phyloP scores from a whole-genome alignment of 441 rosid species.

The Erodium moschatum region DNA sequence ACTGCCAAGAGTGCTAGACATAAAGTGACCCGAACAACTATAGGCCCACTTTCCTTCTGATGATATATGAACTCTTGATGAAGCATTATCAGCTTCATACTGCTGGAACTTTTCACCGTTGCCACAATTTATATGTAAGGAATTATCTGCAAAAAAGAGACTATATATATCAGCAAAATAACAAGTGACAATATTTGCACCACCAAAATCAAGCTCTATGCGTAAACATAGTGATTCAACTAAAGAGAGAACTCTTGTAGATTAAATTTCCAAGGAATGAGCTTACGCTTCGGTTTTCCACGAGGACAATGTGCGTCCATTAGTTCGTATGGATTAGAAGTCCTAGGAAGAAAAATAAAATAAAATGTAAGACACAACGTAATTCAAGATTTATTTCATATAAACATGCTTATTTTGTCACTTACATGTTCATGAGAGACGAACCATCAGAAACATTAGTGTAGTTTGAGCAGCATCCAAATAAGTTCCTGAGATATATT shows the following conservation, averaged over 20 bases:
- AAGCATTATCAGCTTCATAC: conserved; percentile 2
- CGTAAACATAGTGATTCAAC: background rate
- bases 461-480: background rate
- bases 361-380: background rate
- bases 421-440: conserved; percentile 6
- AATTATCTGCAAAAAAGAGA: background rate
- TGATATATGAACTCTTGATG: background rate
- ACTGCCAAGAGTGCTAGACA: background rate
- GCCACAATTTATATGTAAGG: background rate
- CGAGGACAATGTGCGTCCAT: background rate
- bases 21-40: conserved; percentile 3
- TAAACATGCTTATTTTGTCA: background rate
- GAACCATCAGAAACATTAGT: background rate
- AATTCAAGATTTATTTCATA: background rate
- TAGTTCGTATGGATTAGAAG: background rate
- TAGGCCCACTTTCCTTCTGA: conserved; percentile 1
- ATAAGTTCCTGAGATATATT: conserved; percentile 1
- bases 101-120: background rate
- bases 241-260: too few relatives aligned
- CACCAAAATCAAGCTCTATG: background rate
- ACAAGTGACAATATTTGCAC: background rate
- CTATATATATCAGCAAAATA: background rate
- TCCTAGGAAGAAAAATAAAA: background rate
- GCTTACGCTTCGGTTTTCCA: background rate
- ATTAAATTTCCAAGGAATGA: background rate